Evolutionary conservation across 768 basidiomycete genomes (phyloP).

Genomic region (Boletus rufocinnamomeus): DNA sequence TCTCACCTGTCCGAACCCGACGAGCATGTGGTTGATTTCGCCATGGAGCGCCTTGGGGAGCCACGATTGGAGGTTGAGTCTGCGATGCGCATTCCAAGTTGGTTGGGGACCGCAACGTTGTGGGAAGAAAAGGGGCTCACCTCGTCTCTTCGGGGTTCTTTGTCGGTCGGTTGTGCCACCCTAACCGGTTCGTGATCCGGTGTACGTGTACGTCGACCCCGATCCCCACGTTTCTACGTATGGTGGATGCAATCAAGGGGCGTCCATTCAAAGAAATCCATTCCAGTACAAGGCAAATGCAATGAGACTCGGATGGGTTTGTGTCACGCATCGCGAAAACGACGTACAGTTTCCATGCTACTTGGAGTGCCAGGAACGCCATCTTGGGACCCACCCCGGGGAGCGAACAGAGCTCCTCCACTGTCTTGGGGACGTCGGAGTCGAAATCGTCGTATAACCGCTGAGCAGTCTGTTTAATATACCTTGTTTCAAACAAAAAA

Average conservation of each 20-base stretch:
- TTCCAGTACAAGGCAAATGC: neutral
- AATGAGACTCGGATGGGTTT: neutral
- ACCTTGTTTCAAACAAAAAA: conserved; percentile 42
- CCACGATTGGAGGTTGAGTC: conserved; percentile 83
- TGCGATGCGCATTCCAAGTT: conserved; percentile 23
- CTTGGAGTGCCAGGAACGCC: conserved; percentile 84
- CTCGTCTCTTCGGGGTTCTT: conserved; percentile 88
- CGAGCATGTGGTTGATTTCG: conserved; percentile 79
- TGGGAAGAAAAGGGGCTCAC: conserved; percentile 33
- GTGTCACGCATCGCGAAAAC: neutral
- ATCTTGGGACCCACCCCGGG: conserved; percentile 97
- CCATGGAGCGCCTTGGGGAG: conserved; percentile 69
- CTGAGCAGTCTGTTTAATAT: conserved; percentile 73
- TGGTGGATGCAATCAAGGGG: neutral
- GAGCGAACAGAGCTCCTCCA: conserved; percentile 83
- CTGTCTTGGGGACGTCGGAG: conserved; percentile 86
- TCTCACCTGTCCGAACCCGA: conserved; percentile 82
- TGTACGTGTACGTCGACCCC: conserved; percentile 98
- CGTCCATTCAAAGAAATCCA: neutral
- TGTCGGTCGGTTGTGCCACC: conserved; percentile 88
- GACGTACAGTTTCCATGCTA: conserved; percentile 79
- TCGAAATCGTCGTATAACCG: conserved; percentile 69
- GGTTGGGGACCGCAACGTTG: no score
- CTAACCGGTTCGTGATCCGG: conserved; percentile 88
- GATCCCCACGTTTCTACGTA: conserved; percentile 75